phyloP scores from a whole-genome alignment of 1,284 basidiomycete species.

The Fomes fomentarius region DNA sequence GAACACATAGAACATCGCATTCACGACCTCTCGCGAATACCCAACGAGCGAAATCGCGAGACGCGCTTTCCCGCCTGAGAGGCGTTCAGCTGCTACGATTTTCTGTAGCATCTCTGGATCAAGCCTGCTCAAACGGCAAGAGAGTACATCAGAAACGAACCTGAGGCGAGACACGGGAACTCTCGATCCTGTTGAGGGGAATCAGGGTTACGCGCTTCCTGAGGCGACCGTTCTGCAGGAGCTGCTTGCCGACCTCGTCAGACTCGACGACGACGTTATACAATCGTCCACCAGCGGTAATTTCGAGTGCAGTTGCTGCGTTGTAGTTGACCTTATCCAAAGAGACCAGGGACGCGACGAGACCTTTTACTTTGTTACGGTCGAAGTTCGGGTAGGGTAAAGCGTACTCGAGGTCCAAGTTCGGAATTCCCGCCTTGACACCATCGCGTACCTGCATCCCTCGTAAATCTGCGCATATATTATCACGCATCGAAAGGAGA shows the following conservation, averaged over 20 bases:
- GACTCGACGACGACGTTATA: conserved; percentile 96
- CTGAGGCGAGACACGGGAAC: conserved; percentile 64
- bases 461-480: background rate
- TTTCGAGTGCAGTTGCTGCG: conserved; percentile 91
- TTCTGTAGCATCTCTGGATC: conserved; percentile 53
- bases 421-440: conserved; percentile 70
- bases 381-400: conserved; percentile 86
- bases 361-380: conserved; percentile 86
- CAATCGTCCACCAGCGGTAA: conserved; percentile 90
- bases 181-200: conserved; percentile 90
- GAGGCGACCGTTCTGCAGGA: conserved; percentile 84
- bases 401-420: conserved; percentile 85
- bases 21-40: conserved; percentile 83
- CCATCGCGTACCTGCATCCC: conserved; percentile 68
- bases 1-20: conserved; percentile 95
- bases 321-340: conserved; percentile 74
- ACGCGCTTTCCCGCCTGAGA: conserved; percentile 86
- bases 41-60: conserved; percentile 88
- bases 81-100: conserved; percentile 72
- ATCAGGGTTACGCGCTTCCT: conserved; percentile 94
- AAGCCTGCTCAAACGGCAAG: too few relatives aligned
- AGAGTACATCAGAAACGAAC: conserved; percentile 37
- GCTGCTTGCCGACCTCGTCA: conserved; percentile 85
- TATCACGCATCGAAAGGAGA: background rate
- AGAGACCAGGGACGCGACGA: conserved; percentile 86